phyloP scores from a whole-genome alignment of 352 stramenopile genomes.

The Globisporangium polare region DNA sequence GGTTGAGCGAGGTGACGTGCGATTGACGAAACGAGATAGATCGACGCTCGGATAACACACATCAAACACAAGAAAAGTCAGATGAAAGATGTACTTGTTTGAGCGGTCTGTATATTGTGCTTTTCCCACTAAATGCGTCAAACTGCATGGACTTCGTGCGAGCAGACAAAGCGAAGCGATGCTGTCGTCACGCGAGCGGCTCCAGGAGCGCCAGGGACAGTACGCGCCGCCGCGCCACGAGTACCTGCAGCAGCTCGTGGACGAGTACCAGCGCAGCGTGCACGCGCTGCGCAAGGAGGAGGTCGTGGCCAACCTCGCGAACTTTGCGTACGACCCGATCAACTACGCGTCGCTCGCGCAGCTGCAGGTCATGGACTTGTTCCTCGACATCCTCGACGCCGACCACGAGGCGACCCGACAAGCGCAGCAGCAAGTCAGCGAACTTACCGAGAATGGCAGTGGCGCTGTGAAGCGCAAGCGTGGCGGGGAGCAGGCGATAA shows the following conservation, averaged over 20 bases:
- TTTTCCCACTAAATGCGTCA: no score
- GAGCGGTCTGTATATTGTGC: no score
- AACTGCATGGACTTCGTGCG: no score
- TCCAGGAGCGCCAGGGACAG: slow-evolving; percentile 63
- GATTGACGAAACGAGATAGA: no score
- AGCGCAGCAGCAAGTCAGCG: not conserved
- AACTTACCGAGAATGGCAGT: not conserved
- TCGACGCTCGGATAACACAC: not conserved
- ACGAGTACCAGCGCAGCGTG: slow-evolving; percentile 65
- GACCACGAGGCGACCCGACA: slow-evolving; percentile 24
- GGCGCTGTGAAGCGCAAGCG: not conserved
- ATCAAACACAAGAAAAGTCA: not conserved
- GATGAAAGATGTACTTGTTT: not conserved
- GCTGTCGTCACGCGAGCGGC: slow-evolving; percentile 54
- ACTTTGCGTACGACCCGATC: slow-evolving; percentile 86
- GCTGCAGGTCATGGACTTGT: slow-evolving; percentile 70
- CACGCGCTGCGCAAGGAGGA: slow-evolving; percentile 63
- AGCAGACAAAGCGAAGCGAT: slow-evolving; percentile 35
- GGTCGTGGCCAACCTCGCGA: slow-evolving; percentile 75
- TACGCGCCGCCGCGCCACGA: slow-evolving; percentile 64
- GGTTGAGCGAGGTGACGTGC: not conserved
- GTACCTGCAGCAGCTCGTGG: slow-evolving; percentile 73
- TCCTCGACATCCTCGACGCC: slow-evolving; percentile 65
- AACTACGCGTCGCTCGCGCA: slow-evolving; percentile 59
- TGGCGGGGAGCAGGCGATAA: not conserved